Evolutionary conservation across 2,329 filamentous ascomycete species (phyloP).

Genomic region (Paraphoma sp.): DNA sequence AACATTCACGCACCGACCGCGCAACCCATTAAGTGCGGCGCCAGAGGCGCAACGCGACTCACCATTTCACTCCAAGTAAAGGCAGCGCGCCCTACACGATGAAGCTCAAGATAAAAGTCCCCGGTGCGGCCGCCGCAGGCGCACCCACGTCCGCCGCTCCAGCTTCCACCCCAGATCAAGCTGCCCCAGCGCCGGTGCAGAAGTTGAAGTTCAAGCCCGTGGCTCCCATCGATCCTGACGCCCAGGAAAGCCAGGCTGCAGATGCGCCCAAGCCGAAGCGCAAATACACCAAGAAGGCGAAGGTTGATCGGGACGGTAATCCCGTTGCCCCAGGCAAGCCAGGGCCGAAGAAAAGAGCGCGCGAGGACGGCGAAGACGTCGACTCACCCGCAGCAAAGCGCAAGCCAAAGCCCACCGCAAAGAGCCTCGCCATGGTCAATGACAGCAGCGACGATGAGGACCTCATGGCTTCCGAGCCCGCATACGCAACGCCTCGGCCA

Average conservation of each 20-base stretch:
- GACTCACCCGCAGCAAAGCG: conserved; percentile 38
- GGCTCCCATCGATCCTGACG: conserved; percentile 22
- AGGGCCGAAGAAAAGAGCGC: conserved; percentile 42
- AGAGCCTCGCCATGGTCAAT: conserved; percentile 34
- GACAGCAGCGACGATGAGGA: conserved; percentile 38
- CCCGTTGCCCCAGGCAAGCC: conserved; percentile 32
- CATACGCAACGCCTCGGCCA: conserved; percentile 8
- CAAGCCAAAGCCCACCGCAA: conserved; percentile 43
- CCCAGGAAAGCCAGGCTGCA: conserved; percentile 36
- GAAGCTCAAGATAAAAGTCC: conserved; percentile 44
- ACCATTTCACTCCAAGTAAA: background rate
- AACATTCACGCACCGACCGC: background rate
- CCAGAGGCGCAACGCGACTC: background rate
- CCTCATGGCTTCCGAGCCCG: conserved; percentile 9
- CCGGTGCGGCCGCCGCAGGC: conserved; percentile 22
- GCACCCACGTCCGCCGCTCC: conserved; percentile 18
- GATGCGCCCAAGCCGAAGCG: conserved; percentile 51
- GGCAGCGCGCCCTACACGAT: conserved; percentile 15
- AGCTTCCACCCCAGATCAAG: conserved; percentile 5
- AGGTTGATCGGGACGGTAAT: conserved; percentile 39
- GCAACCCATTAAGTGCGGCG: background rate
- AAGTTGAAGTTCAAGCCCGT: conserved; percentile 44
- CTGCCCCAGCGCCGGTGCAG: conserved; percentile 14
- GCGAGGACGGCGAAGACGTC: conserved; percentile 44
- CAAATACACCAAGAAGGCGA: conserved; percentile 52